phyloP scores from a whole-genome alignment of 2,329 filamentous ascomycete genomes.

The Diaporthe nobilis region DNA sequence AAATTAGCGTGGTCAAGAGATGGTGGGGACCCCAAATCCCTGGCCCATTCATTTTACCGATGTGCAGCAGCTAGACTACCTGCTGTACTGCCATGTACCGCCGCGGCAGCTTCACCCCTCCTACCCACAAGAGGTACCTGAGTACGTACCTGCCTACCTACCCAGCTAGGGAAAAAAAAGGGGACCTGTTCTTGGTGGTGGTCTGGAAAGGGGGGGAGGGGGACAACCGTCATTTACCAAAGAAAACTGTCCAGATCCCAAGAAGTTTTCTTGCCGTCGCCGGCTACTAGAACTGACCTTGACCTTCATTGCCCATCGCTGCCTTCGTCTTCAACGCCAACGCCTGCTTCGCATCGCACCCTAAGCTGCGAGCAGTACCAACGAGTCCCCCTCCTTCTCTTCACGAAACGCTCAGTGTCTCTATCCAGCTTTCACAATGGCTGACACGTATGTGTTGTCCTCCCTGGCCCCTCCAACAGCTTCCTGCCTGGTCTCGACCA shows the following conservation, averaged over 20 bases:
- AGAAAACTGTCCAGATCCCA: slow-evolving; percentile 35
- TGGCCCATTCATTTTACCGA: slow-evolving; percentile 40
- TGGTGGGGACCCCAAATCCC: slow-evolving; percentile 39
- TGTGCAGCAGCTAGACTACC: slow-evolving; percentile 20
- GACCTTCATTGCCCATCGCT: slow-evolving; percentile 18
- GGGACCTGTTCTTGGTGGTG: slow-evolving; percentile 37
- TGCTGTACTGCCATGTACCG: slow-evolving; percentile 3
- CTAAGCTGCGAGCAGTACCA: slow-evolving; percentile 36
- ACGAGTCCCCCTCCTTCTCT: slow-evolving; percentile 13
- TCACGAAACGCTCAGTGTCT: slow-evolving; percentile 22
- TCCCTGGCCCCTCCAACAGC: slow-evolving; percentile 10
- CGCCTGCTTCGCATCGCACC: slow-evolving; percentile 24
- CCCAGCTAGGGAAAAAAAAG: slow-evolving; percentile 32
- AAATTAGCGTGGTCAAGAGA: slow-evolving; percentile 29
- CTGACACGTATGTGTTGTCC: slow-evolving; percentile 47
- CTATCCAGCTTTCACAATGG: slow-evolving; percentile 45
- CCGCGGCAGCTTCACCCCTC: slow-evolving; percentile 32
- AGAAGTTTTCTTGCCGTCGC: slow-evolving; percentile 23
- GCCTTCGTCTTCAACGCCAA: slow-evolving; percentile 33
- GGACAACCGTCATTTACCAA: slow-evolving; percentile 32
- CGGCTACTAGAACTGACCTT: slow-evolving; percentile 25
- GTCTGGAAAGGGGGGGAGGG: slow-evolving; percentile 32
- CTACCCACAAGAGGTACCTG: slow-evolving; percentile 16
- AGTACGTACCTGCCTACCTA: slow-evolving; percentile 24
- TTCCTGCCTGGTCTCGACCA: background rate